Evolutionary conservation across 441 rosid genomes (phyloP), one percentile per base, ranked within the genome.

Genomic region (Jatropha multifida): DNA sequence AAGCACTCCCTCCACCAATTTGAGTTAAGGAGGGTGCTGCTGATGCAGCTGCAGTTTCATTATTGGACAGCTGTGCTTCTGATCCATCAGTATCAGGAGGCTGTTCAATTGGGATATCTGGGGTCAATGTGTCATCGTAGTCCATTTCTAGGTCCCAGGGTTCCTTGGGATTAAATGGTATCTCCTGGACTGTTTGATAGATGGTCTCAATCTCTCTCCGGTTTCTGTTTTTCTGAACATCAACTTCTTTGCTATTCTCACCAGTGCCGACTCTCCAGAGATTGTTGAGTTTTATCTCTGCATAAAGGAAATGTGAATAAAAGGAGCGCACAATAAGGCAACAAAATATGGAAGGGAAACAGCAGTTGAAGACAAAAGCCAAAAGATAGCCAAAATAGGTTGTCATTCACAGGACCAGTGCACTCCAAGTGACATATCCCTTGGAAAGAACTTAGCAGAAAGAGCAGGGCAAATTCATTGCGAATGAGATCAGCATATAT

Each of bases 81-180:
- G 83, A 71, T 62, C 41, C 78, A 65, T 88, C 97, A 38, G 82
- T 81, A 79, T 91, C 93, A 32, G 94, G 97, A 69, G 83, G 87
- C 89, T 96, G 99, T 83, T 94, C 93, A 58, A 87, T 81, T 10
- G 96, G 97, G 58, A 96, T 91, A 79, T 87, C 91, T 12, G 90
- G 94, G 69, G 99, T 96, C 86, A 94, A 80, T 66, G 95, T 73
- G 86, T 96, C 99, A 75, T 94, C 98, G 80, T 82, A 87, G 80
- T 96, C 98, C 94, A 96, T 91, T 79, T 96, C 98, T 20, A 82
- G 73, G 83, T 94, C 99, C 98, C 99, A 96, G 5, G 99, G 99
- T 78, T 90, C 98, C 86, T 89, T 96, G 38, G 99, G 97, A 68
- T 94, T 91, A 42, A 77, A 81, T 26, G 98, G 98, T 82, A 96